Percentiles rank a stretch among this genome's conserved stretches.
Evolutionary conservation across 2,329 filamentous ascomycete genomes (phyloP).

Genomic region (Aspergillus ustus): DNA sequence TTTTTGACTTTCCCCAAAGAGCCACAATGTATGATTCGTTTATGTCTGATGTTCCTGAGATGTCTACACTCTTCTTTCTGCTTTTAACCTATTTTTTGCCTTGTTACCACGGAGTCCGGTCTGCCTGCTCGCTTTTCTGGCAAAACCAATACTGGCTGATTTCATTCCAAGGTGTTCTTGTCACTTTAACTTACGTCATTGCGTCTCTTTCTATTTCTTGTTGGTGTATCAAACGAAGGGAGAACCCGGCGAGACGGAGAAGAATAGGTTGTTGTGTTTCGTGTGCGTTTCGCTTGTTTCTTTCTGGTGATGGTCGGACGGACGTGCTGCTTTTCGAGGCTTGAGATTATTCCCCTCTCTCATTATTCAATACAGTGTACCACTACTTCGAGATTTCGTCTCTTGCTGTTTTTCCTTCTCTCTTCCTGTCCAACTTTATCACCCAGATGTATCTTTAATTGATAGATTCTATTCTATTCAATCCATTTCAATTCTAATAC

Average conservation of each 20-base stretch:
- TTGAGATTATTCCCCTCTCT: constrained; percentile 18
- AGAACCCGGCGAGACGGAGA: constrained; percentile 23
- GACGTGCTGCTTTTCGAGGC: not conserved
- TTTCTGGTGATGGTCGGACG: not conserved
- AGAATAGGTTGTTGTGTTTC: not conserved
- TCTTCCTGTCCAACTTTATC: constrained; percentile 19
- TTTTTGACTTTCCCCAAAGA: not conserved
- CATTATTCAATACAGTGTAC: constrained; percentile 21
- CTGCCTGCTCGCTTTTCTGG: not conserved
- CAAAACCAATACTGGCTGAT: not conserved
- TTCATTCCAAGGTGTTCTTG: not conserved
- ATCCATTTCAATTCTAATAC: not conserved
- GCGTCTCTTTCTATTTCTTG: constrained; percentile 11
- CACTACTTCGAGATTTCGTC: constrained; percentile 2
- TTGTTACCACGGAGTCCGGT: not conserved
- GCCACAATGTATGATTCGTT: constrained; percentile 26
- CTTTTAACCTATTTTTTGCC: constrained; percentile 11
- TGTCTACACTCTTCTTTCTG: constrained; percentile 16
- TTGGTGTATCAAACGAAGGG: constrained; percentile 29
- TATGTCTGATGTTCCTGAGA: constrained; percentile 21
- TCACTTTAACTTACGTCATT: not conserved
- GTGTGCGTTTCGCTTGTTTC: not conserved
- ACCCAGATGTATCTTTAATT: constrained; percentile 23
- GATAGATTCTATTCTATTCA: constrained; percentile 23
- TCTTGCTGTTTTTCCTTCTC: constrained; percentile 16